A percentile compares a stretch with the other conserved stretches of the same genome.
Evolutionary conservation across 2,329 filamentous ascomycete species (phyloP).

Genomic region (Didymella sp.): DNA sequence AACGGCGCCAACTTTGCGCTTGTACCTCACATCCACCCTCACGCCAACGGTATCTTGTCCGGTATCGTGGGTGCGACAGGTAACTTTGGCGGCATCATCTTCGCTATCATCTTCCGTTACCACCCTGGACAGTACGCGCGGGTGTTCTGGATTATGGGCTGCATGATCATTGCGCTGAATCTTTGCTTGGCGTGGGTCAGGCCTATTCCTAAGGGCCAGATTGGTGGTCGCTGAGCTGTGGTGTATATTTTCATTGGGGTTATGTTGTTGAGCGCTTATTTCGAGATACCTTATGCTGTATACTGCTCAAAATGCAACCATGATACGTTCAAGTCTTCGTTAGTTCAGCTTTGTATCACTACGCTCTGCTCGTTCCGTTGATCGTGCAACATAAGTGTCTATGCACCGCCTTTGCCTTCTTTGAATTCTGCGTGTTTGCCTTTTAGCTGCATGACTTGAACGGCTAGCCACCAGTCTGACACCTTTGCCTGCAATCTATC

Average conservation of each 20-base stretch:
- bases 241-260: neutral
- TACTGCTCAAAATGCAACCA: neutral
- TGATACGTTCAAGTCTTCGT: neutral
- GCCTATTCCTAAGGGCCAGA: slow-evolving; percentile 63
- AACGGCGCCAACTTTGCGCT: slow-evolving; percentile 89
- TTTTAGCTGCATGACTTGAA: no score
- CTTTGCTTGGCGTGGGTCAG: slow-evolving; percentile 69
- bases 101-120: slow-evolving; percentile 84
- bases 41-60: slow-evolving; percentile 80
- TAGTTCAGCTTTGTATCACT: neutral
- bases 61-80: slow-evolving; percentile 80
- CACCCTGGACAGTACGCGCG: slow-evolving; percentile 70
- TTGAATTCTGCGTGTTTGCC: no score
- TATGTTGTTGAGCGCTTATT: slow-evolving; percentile 17
- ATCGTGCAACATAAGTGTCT: no score
- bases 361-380: neutral
- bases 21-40: slow-evolving; percentile 84
- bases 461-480: no score
- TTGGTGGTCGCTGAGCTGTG: slow-evolving; percentile 51
- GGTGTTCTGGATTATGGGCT: slow-evolving; percentile 82
- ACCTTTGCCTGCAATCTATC: no score
- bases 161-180: slow-evolving; percentile 75
- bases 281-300: slow-evolving; percentile 16
- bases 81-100: slow-evolving; percentile 85
- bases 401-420: no score